A percentile compares a stretch with the other conserved stretches of the same genome.
phyloP scores from a whole-genome alignment of 345 rosid species.

The Capsella bursapastoris region DNA sequence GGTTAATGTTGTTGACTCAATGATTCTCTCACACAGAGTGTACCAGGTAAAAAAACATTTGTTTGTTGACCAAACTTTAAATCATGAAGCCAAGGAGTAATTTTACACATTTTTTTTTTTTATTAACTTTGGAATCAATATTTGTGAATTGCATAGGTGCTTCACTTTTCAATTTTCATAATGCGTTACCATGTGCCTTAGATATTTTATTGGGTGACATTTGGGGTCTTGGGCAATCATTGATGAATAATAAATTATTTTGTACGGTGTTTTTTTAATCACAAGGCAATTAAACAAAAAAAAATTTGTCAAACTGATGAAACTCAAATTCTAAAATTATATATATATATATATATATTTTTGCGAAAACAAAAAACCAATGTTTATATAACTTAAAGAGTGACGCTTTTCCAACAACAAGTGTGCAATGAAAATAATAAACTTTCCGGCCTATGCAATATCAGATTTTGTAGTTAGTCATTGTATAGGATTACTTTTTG shows the following conservation, averaged over 20 bases:
- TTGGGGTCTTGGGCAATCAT: conserved; percentile 37
- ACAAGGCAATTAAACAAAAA: not conserved
- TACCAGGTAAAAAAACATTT: not conserved
- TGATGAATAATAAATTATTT: conserved; percentile 25
- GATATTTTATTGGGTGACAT: conserved; percentile 22
- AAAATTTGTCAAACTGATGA: not conserved
- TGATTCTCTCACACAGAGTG: too few relatives aligned
- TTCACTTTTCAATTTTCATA: not conserved
- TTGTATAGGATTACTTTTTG: not conserved
- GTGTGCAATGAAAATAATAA: not conserved
- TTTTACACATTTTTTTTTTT: not conserved
- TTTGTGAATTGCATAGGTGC: too few relatives aligned
- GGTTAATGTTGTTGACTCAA: not conserved
- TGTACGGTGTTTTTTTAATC: conserved; percentile 9
- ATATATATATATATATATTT: too few relatives aligned
- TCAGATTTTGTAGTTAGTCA: not conserved
- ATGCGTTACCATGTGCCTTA: conserved; percentile 36
- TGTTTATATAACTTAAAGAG: not conserved
- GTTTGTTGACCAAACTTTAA: not conserved
- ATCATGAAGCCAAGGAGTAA: not conserved
- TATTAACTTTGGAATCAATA: not conserved
- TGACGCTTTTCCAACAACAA: not conserved
- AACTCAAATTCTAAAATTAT: not conserved
- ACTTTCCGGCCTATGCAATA: not conserved
- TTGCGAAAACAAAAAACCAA: not conserved